Evolutionary conservation across 2,329 filamentous ascomycete species (phyloP).

Genomic region (Helotiales sp.): DNA sequence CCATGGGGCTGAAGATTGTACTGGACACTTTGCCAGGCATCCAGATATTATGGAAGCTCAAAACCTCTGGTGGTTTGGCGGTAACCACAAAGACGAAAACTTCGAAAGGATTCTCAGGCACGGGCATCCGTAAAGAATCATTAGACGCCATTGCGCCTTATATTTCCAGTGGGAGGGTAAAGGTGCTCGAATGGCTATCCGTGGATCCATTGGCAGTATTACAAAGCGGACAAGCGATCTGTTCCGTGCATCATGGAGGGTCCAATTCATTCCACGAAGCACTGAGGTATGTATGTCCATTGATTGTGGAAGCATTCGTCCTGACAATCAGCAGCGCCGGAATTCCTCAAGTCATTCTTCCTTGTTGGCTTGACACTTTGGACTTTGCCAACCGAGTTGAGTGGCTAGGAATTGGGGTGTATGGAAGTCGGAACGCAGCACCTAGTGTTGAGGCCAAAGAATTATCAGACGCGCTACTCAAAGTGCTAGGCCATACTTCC

Average conservation of each 20-base stretch:
- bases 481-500: constrained; percentile 16
- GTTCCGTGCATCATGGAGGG: constrained; percentile 42
- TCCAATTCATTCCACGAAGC: constrained; percentile 46
- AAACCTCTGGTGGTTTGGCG: constrained; percentile 17
- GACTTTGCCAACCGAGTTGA: constrained; percentile 46
- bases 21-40: constrained; percentile 33
- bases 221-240: constrained; percentile 37
- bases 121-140: constrained; percentile 3
- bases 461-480: constrained; percentile 19
- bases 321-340: constrained; percentile 37
- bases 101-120: background rate
- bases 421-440: constrained; percentile 19
- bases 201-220: constrained; percentile 40
- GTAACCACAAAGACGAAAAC: constrained; percentile 2
- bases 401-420: constrained; percentile 41
- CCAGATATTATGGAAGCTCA: constrained; percentile 40
- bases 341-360: constrained; percentile 46
- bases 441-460: constrained; percentile 20
- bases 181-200: constrained; percentile 42
- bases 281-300: constrained; percentile 37
- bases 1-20: constrained; percentile 37
- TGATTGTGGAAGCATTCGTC: constrained; percentile 2
- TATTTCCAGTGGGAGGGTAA: constrained; percentile 32
- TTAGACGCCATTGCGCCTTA: constrained; percentile 13
- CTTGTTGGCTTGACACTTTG: constrained; percentile 47